Base-by-base conservation (phyloP, 1,284 basidiomycete genomes). In the Phellinidium pouzarii region DNA sequence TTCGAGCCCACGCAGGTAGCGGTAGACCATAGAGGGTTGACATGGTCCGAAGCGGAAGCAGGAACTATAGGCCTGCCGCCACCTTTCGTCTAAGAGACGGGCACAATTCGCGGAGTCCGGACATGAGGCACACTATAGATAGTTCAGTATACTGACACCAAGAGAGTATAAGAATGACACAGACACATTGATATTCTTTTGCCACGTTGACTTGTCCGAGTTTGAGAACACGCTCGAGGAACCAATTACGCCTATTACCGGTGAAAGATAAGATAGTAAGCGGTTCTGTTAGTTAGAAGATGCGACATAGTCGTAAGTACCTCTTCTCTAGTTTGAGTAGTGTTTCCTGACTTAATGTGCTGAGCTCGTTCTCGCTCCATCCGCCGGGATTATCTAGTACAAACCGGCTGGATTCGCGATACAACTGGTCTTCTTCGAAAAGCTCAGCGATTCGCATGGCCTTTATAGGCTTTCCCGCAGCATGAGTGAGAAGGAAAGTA, bases 221-320 rank as follows among this genome's bases (percentile, higher is more conserved):
- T 67, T 97, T 96, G 57, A 97, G 75, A 12, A 97, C 82, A 9
- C 94, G 81, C 66, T 97, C 94, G 29, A 96, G 78, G 68, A 95
- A 95, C 92, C 92, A 95, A 51, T 84, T 93, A 52, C 92, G 79
- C 36, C 87, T 90, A 56, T 27, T 9, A 4, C 8, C 2, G 19
- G 25, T 12, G 20, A 41, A 26, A 26, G 20, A 27, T 11, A 0
- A 41, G 14, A 9, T 12, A 47, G 17, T 27, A n/a, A n/a, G 14
- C 31, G 9, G 9, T n/a, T 11, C 3, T 2, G 23, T 12, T 22
- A 48, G 25, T 11, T 22, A 11, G n/a, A 29, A n/a, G 1, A 4
- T 3, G 2, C 17, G 14, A n/a, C 2, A 19, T 11, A 48, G 25
- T 17, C 17, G 12, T 5, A 2, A 62, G 25, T 48, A 87, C 88